Evolutionary conservation across 148 eudicot species (phyloP).

Genomic region (Gaultheria prostrata): DNA sequence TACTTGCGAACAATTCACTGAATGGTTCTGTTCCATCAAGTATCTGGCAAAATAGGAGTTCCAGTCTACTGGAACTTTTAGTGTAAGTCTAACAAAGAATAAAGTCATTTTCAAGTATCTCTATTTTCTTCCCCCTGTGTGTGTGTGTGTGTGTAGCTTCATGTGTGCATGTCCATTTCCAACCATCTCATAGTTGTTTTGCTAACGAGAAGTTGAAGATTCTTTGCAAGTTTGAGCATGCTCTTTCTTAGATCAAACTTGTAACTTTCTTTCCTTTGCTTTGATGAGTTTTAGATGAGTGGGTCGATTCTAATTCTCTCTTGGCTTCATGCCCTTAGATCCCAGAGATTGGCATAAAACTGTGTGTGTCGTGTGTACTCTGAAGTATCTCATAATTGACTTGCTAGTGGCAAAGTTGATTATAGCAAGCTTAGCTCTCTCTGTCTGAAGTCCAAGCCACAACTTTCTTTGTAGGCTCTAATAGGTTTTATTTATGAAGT

Average conservation of each 20-base stretch:
- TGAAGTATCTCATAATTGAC: not conserved
- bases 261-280: not conserved
- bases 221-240: not conserved
- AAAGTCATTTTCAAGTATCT: not conserved
- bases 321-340: not conserved
- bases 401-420: not conserved
- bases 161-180: not conserved
- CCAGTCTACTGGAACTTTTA: slow-evolving; percentile 30
- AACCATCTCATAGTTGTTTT: slow-evolving; percentile 2
- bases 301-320: not conserved
- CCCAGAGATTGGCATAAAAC: slow-evolving; percentile 49
- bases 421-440: not conserved
- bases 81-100: slow-evolving; percentile 45
- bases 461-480: not conserved
- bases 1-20: slow-evolving; percentile 46
- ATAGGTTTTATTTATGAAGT: not conserved
- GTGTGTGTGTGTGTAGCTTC: not conserved
- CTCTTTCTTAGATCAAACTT: not conserved
- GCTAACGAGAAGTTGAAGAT: slow-evolving; percentile 7
- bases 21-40: slow-evolving; percentile 58
- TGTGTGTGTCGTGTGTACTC: not conserved
- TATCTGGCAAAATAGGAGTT: slow-evolving; percentile 54
- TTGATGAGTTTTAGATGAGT: not conserved
- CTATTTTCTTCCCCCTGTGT: not conserved
- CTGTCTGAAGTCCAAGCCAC: not conserved